Conservation (phyloP, 352 stramenopile species). For the Globisporangium apiculatum region DNA sequence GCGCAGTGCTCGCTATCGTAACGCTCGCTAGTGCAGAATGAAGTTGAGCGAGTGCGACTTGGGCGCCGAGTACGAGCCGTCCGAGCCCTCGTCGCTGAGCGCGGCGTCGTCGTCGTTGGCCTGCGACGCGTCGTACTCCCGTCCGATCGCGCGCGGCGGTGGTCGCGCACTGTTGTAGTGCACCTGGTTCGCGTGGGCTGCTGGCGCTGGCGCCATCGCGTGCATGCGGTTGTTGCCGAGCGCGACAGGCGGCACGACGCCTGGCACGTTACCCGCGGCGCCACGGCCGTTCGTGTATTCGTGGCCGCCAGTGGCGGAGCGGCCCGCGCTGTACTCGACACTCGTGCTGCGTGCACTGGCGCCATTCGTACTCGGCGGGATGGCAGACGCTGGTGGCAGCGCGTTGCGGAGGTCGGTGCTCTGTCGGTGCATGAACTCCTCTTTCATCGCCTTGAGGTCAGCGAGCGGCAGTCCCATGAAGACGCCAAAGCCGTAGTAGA, state of each 20-base stretch:
- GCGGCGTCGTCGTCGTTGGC: slow-evolving; percentile 11
- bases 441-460: slow-evolving; percentile 82
- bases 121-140: slow-evolving; percentile 19
- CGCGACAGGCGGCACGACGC: not conserved
- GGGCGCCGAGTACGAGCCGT: slow-evolving; percentile 41
- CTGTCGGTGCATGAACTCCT: slow-evolving; percentile 68
- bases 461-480: slow-evolving; percentile 82
- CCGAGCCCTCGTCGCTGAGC: slow-evolving; percentile 49
- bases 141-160: slow-evolving; percentile 5
- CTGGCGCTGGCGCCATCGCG: slow-evolving; percentile 2
- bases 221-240: slow-evolving; percentile 8
- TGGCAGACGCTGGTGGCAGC: slow-evolving; percentile 1
- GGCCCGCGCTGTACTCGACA: not conserved
- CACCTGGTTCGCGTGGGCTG: not conserved
- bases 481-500: slow-evolving; percentile 87
- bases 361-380: no score
- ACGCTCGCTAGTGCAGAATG: slow-evolving; percentile 48
- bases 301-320: not conserved
- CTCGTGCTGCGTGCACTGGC: not conserved
- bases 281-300: slow-evolving; percentile 4
- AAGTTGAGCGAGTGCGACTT: slow-evolving; percentile 84
- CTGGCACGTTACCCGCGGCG: not conserved
- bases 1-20: no score
- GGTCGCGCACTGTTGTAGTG: not conserved
- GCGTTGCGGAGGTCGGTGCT: slow-evolving; percentile 13